These are phyloP conservation scores for Moricandia arvensis DNA, from an alignment of 345 rosid species.

Conservation along the genomic window DNA sequence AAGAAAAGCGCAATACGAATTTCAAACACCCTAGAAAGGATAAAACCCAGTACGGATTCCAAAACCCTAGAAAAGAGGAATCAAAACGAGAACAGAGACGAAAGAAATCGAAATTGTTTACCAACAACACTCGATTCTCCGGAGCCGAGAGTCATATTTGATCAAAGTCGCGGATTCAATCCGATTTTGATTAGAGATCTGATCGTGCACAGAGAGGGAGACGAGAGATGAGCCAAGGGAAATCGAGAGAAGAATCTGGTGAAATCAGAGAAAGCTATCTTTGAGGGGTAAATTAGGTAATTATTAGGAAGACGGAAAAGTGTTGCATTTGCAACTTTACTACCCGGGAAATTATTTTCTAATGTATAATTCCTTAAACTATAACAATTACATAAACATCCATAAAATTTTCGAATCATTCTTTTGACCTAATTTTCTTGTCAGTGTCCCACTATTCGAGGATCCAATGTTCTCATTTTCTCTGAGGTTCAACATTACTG, in stretches of 20 bases:
- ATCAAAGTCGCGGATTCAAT: constrained; percentile 5
- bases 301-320: background rate
- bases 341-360: background rate
- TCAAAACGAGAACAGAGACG: constrained; percentile 4
- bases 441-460: too few species aligned
- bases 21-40: constrained; percentile 7
- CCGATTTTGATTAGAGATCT: constrained; percentile 46
- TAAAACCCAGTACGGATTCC: constrained; percentile 14
- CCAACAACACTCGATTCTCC: constrained; percentile 90
- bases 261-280: constrained; percentile 23
- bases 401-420: background rate
- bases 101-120: constrained; percentile 21
- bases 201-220: constrained; percentile 11
- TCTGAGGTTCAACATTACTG: too few species aligned
- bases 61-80: too few species aligned
- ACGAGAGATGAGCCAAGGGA: background rate
- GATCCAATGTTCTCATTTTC: too few species aligned
- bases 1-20: background rate
- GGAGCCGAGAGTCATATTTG: constrained; percentile 77
- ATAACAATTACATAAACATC: background rate
- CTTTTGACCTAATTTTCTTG: too few species aligned
- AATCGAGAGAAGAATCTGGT: constrained; percentile 21
- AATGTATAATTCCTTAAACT: background rate
- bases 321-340: background rate
- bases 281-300: background rate